Evolutionary conservation across 257 asterid genomes (phyloP).

Genomic region (Lavandula angustifolia): DNA sequence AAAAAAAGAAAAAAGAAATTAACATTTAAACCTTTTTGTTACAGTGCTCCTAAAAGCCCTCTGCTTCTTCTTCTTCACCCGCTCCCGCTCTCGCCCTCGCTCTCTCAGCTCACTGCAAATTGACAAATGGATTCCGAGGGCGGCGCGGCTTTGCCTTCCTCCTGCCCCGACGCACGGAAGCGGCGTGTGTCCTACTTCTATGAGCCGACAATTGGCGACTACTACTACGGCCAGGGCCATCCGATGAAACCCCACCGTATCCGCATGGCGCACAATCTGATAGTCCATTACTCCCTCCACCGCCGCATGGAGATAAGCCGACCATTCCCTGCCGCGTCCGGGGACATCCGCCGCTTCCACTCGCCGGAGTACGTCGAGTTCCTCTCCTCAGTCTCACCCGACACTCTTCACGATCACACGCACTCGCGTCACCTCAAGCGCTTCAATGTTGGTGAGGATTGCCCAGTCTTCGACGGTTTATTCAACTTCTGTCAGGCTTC

Average conservation of each 20-base stretch:
- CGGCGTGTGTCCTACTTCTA: constrained; percentile 80
- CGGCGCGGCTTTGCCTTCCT: constrained; percentile 66
- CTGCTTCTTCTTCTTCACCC: neutral
- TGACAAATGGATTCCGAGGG: constrained; percentile 44
- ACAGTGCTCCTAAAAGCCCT: constrained; percentile 7
- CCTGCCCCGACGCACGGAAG: constrained; percentile 67
- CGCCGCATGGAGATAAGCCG: constrained; percentile 66
- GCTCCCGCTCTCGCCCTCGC: neutral
- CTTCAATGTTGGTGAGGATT: constrained; percentile 69
- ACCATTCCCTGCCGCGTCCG: constrained; percentile 57
- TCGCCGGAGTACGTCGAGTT: constrained; percentile 72
- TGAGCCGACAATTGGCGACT: constrained; percentile 71
- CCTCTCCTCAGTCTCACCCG: constrained; percentile 59
- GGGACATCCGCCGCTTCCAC: constrained; percentile 62
- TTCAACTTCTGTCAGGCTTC: constrained; percentile 74
- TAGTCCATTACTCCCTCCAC: constrained; percentile 67
- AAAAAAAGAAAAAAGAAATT: too few relatives aligned
- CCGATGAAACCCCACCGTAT: constrained; percentile 89
- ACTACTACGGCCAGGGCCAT: constrained; percentile 75
- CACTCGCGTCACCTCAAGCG: constrained; percentile 55
- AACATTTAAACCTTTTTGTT: neutral
- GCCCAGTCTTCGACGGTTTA: constrained; percentile 69
- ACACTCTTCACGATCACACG: constrained; percentile 50
- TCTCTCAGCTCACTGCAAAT: constrained; percentile 14
- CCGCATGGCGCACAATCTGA: constrained; percentile 74